phyloP scores from a whole-genome alignment of 75 land plant genomes.

The Sequoia sempervirens region DNA sequence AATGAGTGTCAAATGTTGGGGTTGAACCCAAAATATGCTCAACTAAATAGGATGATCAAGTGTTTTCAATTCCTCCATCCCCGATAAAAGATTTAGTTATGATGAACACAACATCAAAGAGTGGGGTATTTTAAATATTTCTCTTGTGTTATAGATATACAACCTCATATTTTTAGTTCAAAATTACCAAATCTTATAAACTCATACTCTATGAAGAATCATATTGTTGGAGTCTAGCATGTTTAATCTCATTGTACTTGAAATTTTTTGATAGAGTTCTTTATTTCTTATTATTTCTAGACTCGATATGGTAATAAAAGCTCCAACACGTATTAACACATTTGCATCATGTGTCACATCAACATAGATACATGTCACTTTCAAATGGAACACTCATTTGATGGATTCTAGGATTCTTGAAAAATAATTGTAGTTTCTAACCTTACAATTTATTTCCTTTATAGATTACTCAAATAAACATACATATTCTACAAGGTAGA shows the following conservation, averaged over 20 bases:
- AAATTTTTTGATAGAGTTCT: not conserved
- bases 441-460: too few relatives aligned
- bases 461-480: too few relatives aligned
- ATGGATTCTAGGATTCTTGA: too few relatives aligned
- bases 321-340: conserved; percentile 10
- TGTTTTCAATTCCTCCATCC: conserved; percentile 94
- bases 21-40: conserved; percentile 88
- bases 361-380: too few relatives aligned
- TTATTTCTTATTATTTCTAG: conserved; percentile 25
- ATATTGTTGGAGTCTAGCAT: not conserved
- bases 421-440: too few relatives aligned
- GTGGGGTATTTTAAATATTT: conserved; percentile 25
- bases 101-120: conserved; percentile 95
- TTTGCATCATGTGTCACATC: too few relatives aligned
- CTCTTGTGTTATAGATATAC: not conserved
- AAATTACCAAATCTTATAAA: not conserved
- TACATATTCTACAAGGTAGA: too few relatives aligned
- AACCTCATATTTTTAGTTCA: not conserved
- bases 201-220: not conserved
- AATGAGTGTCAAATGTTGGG: conserved; percentile 83
- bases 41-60: conserved; percentile 99
- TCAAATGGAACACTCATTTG: too few relatives aligned
- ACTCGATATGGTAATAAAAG: conserved; percentile 35
- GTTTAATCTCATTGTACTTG: not conserved
- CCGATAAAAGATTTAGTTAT: conserved; percentile 93